Conservation (phyloP, 352 stramenopile genomes). For the Thalassiosira livingstoniorum region DNA sequence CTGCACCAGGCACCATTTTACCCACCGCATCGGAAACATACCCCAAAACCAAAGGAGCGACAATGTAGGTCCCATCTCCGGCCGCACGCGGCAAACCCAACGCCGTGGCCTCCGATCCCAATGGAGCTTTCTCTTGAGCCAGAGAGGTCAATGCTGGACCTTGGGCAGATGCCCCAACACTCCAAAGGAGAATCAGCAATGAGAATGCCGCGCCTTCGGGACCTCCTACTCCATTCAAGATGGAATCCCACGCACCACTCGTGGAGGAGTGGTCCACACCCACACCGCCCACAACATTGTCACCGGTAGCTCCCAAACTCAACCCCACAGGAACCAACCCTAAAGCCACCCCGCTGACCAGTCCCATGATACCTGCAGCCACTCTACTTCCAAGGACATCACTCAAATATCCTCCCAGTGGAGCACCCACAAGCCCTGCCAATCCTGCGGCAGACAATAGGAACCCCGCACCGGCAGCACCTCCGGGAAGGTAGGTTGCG, state of each 20-base stretch:
- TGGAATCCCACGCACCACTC: neutral
- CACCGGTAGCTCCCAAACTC: too few relatives aligned
- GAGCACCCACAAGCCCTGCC: constrained; percentile 66
- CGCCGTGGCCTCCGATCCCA: constrained; percentile 65
- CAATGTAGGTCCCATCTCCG: constrained; percentile 79
- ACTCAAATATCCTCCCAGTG: constrained; percentile 68
- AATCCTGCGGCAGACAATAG: constrained; percentile 76
- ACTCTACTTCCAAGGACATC: constrained; percentile 60
- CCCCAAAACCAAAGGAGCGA: constrained; percentile 76
- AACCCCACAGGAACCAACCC: constrained; percentile 62
- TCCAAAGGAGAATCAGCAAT: constrained; percentile 73
- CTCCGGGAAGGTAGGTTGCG: constrained; percentile 55
- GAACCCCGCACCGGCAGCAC: constrained; percentile 64
- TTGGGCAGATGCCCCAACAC: constrained; percentile 68
- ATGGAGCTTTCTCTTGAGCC: constrained; percentile 70
- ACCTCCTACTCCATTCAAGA: constrained; percentile 20
- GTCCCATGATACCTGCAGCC: constrained; percentile 56
- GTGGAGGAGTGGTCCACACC: neutral
- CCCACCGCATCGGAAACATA: constrained; percentile 63
- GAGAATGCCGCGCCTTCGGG: constrained; percentile 53
- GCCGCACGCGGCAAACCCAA: constrained; percentile 72
- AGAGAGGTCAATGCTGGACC: constrained; percentile 70
- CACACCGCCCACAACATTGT: neutral
- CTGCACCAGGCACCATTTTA: constrained; percentile 28
- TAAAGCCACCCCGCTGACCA: constrained; percentile 57